These are phyloP conservation scores for Tolypocladium pustulatum DNA, from an alignment of 2,329 filamentous ascomycete genomes.

Conservation along the genomic window DNA sequence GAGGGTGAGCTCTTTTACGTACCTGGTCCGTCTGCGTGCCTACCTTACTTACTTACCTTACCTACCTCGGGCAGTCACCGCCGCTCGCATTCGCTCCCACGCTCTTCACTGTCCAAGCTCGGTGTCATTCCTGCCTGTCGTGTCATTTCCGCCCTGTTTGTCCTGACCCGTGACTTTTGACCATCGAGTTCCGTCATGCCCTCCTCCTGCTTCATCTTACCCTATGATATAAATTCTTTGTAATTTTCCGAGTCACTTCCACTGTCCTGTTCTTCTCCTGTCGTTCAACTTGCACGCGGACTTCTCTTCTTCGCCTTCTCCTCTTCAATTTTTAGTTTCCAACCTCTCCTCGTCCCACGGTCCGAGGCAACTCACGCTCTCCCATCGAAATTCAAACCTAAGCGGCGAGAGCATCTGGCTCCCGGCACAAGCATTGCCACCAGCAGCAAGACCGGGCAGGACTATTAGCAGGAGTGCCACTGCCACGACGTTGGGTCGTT, in stretches of 20 bases:
- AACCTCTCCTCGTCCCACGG: not conserved
- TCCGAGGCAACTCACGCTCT: not conserved
- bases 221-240: not conserved
- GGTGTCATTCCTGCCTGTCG: not conserved
- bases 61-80: not conserved
- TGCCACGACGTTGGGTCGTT: not conserved
- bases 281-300: not conserved
- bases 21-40: not conserved
- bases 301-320: not conserved
- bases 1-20: not conserved
- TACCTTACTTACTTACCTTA: not conserved
- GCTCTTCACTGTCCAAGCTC: not conserved
- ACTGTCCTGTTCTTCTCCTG: not conserved
- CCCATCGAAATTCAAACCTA: not conserved
- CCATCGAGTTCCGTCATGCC: not conserved
- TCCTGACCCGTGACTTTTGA: not conserved
- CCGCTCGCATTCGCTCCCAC: not conserved
- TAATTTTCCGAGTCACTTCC: not conserved
- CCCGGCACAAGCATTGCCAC: not conserved
- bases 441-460: not conserved
- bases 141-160: not conserved
- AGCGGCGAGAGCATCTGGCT: not conserved
- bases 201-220: not conserved
- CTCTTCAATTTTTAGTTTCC: too few species aligned
- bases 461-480: not conserved